Base-by-base conservation (phyloP, 768 basidiomycete species). In the Mycena capillaripes region DNA sequence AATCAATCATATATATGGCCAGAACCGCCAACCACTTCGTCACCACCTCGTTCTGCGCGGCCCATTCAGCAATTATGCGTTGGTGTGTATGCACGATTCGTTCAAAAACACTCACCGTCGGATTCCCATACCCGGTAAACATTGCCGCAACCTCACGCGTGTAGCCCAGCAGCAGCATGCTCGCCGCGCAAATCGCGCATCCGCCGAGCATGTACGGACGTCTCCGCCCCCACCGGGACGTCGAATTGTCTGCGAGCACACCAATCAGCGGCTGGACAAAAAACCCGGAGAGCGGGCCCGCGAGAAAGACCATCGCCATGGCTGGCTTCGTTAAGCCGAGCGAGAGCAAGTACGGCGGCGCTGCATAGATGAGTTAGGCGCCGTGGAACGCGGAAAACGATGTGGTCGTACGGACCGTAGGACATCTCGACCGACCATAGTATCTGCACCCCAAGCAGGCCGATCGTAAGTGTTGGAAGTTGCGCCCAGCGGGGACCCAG, bases 401-500 rank as follows among this genome's bases (percentile, higher is more conserved):
- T 4, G 25, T 23, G n/a, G 21, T 3, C 7, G 10, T 0, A 76
- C 84, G 42, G 38, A 86, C 94, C 95, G 72, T 97, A 97, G 0
- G 95, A 93, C 95, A 98, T 97, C 78, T 98, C 97, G 16, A 97
- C 92, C 1, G 93, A 93, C 97, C 97, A 98, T 56, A 97, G 89
- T 71, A 96, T 90, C 79, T 95, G 94, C 0, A 97, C 91, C 8
- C 97, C 97, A 3, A 96, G 81, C 61, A 97, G 82, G 0, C 95
- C 93, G 9, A 96, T 77, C 0, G 96, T 97, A 44, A 97, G 81
- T 3, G 87, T 85, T 1, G 94, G 93, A 30, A 94, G 81, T 56
- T 89, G 90, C 0, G 88, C 79, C 91, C 91, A 95, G 71, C 77
- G 73, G 0, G 95, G 95, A 0, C 95, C 94, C 8, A 87, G 74